Percentiles rank a stretch among this genome's conserved stretches.
Conservation (phyloP, 208 protist genomes). For the Trichomonas gallinae region DNA sequence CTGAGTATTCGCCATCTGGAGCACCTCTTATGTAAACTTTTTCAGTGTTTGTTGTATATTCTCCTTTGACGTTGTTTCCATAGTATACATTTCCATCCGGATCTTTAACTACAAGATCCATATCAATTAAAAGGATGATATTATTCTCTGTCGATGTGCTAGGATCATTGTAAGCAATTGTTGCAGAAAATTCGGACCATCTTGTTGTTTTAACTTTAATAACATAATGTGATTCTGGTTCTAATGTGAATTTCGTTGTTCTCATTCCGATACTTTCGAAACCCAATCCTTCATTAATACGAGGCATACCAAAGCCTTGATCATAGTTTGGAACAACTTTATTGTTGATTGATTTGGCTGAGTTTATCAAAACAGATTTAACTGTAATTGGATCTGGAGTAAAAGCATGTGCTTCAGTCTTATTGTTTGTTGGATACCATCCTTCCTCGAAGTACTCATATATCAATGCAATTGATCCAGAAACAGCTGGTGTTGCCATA, state of each 20-base stretch:
- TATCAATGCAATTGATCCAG: not conserved
- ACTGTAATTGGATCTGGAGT: not conserved
- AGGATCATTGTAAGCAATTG: not conserved
- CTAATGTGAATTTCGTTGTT: not conserved
- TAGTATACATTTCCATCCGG: not conserved
- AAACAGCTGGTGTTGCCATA: constrained; percentile 8
- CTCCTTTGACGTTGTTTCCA: not conserved
- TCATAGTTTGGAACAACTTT: not conserved
- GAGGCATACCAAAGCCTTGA: not conserved
- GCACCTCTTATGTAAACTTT: not conserved
- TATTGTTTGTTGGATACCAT: not conserved
- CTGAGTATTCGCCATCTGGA: not conserved
- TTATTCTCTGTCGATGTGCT: not conserved
- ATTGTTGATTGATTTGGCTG: not conserved
- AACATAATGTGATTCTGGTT: not conserved
- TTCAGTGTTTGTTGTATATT: not conserved
- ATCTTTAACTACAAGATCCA: not conserved
- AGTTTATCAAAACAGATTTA: not conserved
- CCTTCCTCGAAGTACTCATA: constrained; percentile 13
- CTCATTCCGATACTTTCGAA: not conserved
- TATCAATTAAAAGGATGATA: not conserved
- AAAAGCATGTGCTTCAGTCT: not conserved
- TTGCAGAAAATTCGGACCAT: not conserved
- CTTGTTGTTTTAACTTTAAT: not conserved
- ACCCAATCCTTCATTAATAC: not conserved